Evolutionary conservation across 1,284 basidiomycete genomes (phyloP).

Genomic region (Sparassis latifolia): DNA sequence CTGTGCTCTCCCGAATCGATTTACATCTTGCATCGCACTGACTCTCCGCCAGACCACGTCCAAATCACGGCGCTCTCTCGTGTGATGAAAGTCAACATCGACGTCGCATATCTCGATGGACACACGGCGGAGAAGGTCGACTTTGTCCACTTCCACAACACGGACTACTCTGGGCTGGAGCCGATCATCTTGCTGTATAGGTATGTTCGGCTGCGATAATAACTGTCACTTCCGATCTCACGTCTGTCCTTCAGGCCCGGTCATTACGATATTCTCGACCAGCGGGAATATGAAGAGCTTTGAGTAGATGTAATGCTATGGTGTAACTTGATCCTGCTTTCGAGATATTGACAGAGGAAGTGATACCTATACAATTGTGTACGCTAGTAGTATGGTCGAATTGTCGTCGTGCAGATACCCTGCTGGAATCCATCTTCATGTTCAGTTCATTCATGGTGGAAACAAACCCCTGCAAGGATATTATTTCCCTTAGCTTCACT

Average conservation of each 20-base stretch:
- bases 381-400: no score
- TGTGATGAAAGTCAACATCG: slow-evolving; percentile 62
- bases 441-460: no score
- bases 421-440: no score
- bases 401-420: no score
- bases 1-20: slow-evolving; percentile 8
- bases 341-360: no score
- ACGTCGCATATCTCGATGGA: slow-evolving; percentile 77
- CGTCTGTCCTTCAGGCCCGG: slow-evolving; percentile 22
- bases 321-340: no score
- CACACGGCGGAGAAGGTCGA: slow-evolving; percentile 43
- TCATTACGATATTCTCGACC: slow-evolving; percentile 31
- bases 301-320: no score
- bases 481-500: no score
- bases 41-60: slow-evolving; percentile 56
- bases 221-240: neutral
- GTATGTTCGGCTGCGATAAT: slow-evolving; percentile 34
- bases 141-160: slow-evolving; percentile 66
- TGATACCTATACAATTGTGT: no score
- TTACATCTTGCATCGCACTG: neutral
- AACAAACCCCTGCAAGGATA: no score
- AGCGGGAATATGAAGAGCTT: slow-evolving; percentile 5
- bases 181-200: slow-evolving; percentile 69
- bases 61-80: slow-evolving; percentile 77
- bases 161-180: slow-evolving; percentile 31